Evolutionary conservation across 2,329 filamentous ascomycete genomes (phyloP), one percentile per base, ranked within the genome.

Genomic region (Polytolypa hystricis): DNA sequence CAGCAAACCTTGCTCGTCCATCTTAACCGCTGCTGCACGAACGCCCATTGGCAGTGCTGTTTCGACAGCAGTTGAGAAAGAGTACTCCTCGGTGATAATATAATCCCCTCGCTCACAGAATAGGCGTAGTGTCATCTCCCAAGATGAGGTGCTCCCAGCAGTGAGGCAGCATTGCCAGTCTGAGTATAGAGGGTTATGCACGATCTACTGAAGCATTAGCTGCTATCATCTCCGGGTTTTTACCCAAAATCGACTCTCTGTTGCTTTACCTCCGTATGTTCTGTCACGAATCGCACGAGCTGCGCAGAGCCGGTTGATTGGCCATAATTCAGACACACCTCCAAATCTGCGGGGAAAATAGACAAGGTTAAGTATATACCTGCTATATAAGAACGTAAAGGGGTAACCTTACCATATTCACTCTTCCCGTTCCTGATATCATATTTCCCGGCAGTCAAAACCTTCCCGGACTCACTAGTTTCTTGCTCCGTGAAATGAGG

Each of bases 251-350:
- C 17, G 23, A 17, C 9, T 26, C 15, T 11, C 30, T 30, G 23
- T 15, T 6, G 8, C 10, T 19, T 19, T 49, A 67, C 65, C 62
- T 98, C 89, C 0, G 87, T 93, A 62, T 96, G 91, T 66, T 98
- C 91, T 0, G 87, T 93, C 34, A 96, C 70, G 64, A 83, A 96
- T 42, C 91, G 79, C 44, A 95, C 66, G 58, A 98, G 69, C 62
- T 94, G 91, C 3, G 85, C 81, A 8, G 84, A 77, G 12, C 91
- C 91, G 12, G 77, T 77, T 6, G 86, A 79, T 62, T 94, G 86
- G 21, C 83, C 84, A 57, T 98, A 98, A 64, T 98, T 96, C 56
- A 95, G 78, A 1, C 82, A 82, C 43, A 93, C 84, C 30, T 83
- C 77, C 35, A 98, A 74, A 62, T 98, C 91, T 65, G 60, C 36